Conservation (phyloP, 1,284 basidiomycete species). For the Pseudozyma flocculosa region DNA sequence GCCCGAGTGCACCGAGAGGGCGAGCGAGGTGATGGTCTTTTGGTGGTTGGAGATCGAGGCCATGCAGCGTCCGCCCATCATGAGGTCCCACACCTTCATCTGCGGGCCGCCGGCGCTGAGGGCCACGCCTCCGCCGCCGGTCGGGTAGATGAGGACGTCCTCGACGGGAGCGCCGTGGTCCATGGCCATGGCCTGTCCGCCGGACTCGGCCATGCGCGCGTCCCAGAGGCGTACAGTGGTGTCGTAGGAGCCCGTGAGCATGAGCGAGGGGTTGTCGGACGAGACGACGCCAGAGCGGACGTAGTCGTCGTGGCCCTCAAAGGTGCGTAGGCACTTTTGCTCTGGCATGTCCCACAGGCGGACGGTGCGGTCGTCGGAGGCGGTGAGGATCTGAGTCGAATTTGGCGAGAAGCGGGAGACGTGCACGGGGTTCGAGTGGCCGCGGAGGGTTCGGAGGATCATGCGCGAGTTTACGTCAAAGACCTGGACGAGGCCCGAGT, state of each 20-base stretch:
- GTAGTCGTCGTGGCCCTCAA: constrained; percentile 86
- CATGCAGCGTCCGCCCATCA: constrained; percentile 73
- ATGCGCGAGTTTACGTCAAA: constrained; percentile 95
- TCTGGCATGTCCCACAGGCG: constrained; percentile 95
- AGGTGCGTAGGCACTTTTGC: constrained; percentile 75
- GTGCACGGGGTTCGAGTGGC: constrained; percentile 88
- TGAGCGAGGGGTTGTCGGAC: constrained; percentile 75
- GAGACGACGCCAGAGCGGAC: constrained; percentile 88
- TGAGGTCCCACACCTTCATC: constrained; percentile 90
- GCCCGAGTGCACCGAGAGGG: constrained; percentile 45
- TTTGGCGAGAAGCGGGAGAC: constrained; percentile 85
- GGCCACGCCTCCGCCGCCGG: constrained; percentile 72
- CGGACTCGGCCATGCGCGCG: constrained; percentile 62
- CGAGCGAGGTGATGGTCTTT: constrained; percentile 87
- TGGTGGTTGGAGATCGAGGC: constrained; percentile 75
- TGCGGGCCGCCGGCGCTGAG: constrained; percentile 89
- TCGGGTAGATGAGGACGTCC: constrained; percentile 89
- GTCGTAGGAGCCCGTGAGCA: constrained; percentile 94
- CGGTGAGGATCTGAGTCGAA: constrained; percentile 82
- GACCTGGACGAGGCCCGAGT: constrained; percentile 88
- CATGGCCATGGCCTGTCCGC: constrained; percentile 52
- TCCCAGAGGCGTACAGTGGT: constrained; percentile 88
- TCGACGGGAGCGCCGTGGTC: constrained; percentile 72
- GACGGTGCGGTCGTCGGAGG: constrained; percentile 93
- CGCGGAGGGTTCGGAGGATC: constrained; percentile 85